phyloP scores from a whole-genome alignment of 169 alveolate genomes.

The Amoebophrya sp. region DNA sequence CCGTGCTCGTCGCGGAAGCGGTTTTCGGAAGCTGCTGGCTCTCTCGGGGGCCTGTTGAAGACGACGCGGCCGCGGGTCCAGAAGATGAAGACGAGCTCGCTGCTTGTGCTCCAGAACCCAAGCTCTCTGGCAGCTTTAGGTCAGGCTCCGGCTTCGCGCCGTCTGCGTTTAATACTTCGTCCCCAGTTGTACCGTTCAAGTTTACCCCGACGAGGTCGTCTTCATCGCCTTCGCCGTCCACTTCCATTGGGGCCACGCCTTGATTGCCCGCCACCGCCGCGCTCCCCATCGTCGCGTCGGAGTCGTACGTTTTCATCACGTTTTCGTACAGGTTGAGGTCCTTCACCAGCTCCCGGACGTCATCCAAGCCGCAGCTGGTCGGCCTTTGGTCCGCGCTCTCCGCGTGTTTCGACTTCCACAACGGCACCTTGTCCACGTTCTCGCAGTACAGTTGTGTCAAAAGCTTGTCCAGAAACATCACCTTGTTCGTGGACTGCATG shows the following conservation, averaged over 20 bases:
- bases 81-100: no score
- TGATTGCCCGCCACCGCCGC: background rate
- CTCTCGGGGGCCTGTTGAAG: no score
- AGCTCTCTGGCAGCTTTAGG: no score
- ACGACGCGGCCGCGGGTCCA: no score
- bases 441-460: constrained; percentile 64
- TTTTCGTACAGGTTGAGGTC: background rate
- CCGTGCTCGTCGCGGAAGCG: no score
- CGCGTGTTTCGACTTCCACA: background rate
- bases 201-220: no score
- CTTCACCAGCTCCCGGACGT: background rate
- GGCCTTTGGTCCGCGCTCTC: background rate
- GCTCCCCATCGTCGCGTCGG: background rate
- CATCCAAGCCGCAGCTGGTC: background rate
- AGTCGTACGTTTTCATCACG: background rate
- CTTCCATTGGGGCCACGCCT: background rate
- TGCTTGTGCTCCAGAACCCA: no score
- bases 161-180: no score
- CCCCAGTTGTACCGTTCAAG: no score
- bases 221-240: background rate
- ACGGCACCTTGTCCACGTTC: constrained; percentile 36
- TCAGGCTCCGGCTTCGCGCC: no score
- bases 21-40: no score
- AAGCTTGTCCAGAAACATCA: constrained; percentile 66
- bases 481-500: constrained; percentile 60